Evolutionary conservation across 768 basidiomycete species (phyloP).

Genomic region (Termitomyces sp.): DNA sequence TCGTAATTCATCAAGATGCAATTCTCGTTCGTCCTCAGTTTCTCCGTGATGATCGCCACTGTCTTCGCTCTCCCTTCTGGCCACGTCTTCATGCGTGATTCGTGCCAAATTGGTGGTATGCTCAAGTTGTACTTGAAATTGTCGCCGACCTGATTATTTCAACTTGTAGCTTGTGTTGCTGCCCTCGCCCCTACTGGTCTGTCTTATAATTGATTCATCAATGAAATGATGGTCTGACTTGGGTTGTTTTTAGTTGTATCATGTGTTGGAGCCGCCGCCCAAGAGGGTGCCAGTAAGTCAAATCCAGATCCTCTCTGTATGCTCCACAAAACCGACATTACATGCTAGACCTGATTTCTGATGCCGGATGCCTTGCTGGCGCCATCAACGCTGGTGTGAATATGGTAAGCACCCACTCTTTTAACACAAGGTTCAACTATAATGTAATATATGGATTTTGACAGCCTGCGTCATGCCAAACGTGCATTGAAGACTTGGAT

Average conservation of each 20-base stretch:
- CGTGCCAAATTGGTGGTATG: slow-evolving; percentile 10
- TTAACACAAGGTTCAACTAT: neutral
- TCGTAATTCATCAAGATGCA: slow-evolving; percentile 6
- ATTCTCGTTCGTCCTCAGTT: slow-evolving; percentile 6
- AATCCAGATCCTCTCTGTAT: neutral
- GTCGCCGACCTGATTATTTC: neutral
- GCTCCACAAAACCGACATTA: neutral
- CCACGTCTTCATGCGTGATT: slow-evolving; percentile 9
- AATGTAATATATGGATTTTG: neutral
- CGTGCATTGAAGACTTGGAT: slow-evolving; percentile 10
- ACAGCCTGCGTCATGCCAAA: slow-evolving; percentile 11
- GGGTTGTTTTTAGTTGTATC: neutral
- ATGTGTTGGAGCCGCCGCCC: slow-evolving; percentile 10
- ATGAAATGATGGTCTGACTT: neutral
- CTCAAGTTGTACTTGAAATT: neutral
- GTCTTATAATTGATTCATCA: neutral
- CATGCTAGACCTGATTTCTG: slow-evolving; percentile 4
- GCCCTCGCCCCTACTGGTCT: slow-evolving; percentile 12
- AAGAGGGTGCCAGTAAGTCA: slow-evolving; percentile 10
- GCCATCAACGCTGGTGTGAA: slow-evolving; percentile 9
- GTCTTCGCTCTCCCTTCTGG: slow-evolving; percentile 10
- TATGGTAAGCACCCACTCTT: neutral
- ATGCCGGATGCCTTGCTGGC: slow-evolving; percentile 11
- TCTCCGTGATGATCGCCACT: slow-evolving; percentile 3
- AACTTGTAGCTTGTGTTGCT: slow-evolving; percentile 8